Percentiles rank a stretch among this genome's conserved stretches.
phyloP scores from a whole-genome alignment of 805 yeast species.

The Phaffomyces opuntiae region DNA sequence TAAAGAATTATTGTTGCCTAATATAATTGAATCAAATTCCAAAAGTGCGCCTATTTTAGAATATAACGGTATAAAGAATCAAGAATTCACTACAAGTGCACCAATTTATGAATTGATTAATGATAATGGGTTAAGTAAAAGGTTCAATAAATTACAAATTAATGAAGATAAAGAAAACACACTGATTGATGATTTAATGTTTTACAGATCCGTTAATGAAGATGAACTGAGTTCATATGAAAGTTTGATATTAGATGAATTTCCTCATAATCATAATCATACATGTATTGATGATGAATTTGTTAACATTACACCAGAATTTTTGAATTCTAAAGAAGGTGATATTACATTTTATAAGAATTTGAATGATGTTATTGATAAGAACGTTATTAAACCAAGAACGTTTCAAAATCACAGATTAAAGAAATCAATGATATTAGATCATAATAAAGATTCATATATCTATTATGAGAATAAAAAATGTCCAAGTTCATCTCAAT shows the following conservation, averaged over 20 bases:
- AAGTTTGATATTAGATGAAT: constrained; percentile 4
- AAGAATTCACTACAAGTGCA: neutral
- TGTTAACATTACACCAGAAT: neutral
- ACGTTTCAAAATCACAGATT: constrained; percentile 17
- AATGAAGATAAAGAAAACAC: constrained; percentile 5
- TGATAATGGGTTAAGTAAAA: neutral
- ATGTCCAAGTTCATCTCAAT: constrained; percentile 15
- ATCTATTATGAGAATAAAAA: constrained; percentile 8
- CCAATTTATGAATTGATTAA: constrained; percentile 1
- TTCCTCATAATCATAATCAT: neutral
- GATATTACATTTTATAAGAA: constrained; percentile 12
- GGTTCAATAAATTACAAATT: neutral
- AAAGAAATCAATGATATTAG: neutral
- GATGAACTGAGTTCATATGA: neutral
- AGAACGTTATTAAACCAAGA: constrained; percentile 17
- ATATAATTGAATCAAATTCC: neutral
- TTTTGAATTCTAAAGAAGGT: constrained; percentile 7
- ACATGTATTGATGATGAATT: neutral
- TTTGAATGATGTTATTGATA: neutral
- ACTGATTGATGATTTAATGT: neutral
- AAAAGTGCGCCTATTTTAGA: constrained; percentile 1
- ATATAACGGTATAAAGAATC: neutral
- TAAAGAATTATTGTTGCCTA: neutral
- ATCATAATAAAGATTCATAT: constrained; percentile 1
- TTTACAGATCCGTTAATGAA: neutral